Percentiles rank a stretch among this genome's conserved stretches.
Evolutionary conservation across 306 rosid genomes (phyloP).

Genomic region (Vigna radiata): DNA sequence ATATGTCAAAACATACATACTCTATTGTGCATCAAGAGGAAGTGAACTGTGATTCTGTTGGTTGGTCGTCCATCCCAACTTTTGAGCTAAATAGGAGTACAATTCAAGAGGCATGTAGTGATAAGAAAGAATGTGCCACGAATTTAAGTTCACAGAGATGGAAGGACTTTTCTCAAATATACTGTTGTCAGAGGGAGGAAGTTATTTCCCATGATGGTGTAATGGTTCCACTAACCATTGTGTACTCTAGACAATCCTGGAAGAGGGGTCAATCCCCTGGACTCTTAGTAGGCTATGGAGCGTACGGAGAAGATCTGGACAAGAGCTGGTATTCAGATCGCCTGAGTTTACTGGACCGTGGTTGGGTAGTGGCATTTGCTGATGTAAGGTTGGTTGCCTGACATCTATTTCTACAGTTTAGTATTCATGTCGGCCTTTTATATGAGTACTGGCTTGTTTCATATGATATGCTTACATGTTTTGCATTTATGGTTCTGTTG

Average conservation of each 20-base stretch:
- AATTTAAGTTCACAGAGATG: constrained; percentile 55
- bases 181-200: constrained; percentile 72
- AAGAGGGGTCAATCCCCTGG: constrained; percentile 73
- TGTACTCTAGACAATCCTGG: constrained; percentile 75
- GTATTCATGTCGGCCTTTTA: constrained; percentile 20
- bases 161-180: constrained; percentile 72
- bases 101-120: constrained; percentile 37
- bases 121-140: constrained; percentile 43
- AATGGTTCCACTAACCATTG: constrained; percentile 75
- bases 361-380: constrained; percentile 95
- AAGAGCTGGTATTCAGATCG: constrained; percentile 86
- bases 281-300: constrained; percentile 88
- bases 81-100: constrained; percentile 40
- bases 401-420: constrained; percentile 2
- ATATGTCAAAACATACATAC: constrained; percentile 72
- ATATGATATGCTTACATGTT: constrained; percentile 15
- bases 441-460: background rate
- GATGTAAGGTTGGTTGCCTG: constrained; percentile 75
- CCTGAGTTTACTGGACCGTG: constrained; percentile 89
- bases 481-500: constrained; percentile 3
- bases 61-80: constrained; percentile 41
- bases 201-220: constrained; percentile 76
- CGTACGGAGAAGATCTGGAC: constrained; percentile 87
- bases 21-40: constrained; percentile 86
- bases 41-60: constrained; percentile 58